A percentile compares a stretch with the other conserved stretches of the same genome.
Conservation (phyloP, 768 basidiomycete species). For the Leccinum arenicola region DNA sequence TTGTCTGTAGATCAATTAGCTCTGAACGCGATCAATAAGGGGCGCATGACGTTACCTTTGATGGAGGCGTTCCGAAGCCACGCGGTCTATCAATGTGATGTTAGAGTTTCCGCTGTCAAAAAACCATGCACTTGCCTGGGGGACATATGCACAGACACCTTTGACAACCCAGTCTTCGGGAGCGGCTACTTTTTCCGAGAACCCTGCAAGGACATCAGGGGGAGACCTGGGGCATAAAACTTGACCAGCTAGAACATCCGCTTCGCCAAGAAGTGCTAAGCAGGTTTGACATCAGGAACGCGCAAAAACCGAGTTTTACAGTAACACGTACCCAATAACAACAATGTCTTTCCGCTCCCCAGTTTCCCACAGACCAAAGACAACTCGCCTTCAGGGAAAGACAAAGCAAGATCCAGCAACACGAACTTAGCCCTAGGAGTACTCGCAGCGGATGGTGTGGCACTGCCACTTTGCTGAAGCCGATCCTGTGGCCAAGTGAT, state of each 20-base stretch:
- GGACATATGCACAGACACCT: constrained; percentile 85
- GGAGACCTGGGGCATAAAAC: constrained; percentile 81
- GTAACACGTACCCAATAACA: constrained; percentile 55
- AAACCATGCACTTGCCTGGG: constrained; percentile 47
- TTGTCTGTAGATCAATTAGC: constrained; percentile 42
- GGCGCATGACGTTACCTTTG: constrained; percentile 18
- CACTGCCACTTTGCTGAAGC: constrained; percentile 38
- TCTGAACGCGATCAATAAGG: constrained; percentile 37
- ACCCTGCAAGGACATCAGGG: constrained; percentile 70
- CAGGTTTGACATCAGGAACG: constrained; percentile 7
- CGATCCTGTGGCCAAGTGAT: constrained; percentile 90
- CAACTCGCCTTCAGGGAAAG: constrained; percentile 77
- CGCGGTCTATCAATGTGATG: constrained; percentile 38
- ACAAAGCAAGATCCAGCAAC: constrained; percentile 71
- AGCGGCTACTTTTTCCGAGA: constrained; percentile 39
- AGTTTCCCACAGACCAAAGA: constrained; percentile 87
- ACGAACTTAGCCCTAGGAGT: constrained; percentile 81
- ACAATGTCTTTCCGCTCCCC: constrained; percentile 84
- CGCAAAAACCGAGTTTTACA: background rate
- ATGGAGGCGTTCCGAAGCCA: constrained; percentile 73
- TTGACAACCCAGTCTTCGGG: constrained; percentile 73
- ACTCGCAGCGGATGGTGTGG: constrained; percentile 52
- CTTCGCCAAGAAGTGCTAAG: constrained; percentile 67
- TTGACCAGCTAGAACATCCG: constrained; percentile 66
- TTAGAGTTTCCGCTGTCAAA: constrained; percentile 4